Evolutionary conservation across 2,329 filamentous ascomycete genomes (phyloP), one percentile per base, ranked within the genome.

Genomic region (Fusarium sp.): DNA sequence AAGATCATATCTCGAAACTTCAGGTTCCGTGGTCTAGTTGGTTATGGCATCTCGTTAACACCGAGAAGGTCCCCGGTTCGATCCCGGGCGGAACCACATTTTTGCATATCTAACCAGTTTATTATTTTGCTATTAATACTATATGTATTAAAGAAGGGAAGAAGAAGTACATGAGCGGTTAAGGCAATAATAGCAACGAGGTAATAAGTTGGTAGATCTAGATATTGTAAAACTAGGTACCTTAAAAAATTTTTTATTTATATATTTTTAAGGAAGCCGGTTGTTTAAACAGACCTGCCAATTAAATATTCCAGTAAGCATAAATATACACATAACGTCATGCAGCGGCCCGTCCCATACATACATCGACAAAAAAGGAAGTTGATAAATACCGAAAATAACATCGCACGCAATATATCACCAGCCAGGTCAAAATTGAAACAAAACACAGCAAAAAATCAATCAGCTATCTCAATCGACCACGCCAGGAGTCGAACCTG

Each of bases 401-500:
- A 17, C 25, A 9, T 11, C n/a, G 21, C 4, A 31, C n/a, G 21
- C 4, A 31, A 18, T 8, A 35, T 10, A 20, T 29, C 14, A 31
- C 25, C 11, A 20, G 5, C 17, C n/a, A 35, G 15, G 17, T 29
- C 4, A 14, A 13, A 29, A 49, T 21, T 17, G n/a, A 3, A 4
- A 11, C 9, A 39, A 33, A 27, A 47, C 11, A 17, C 18, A 45
- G 62, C 62, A 65, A 56, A 18, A 21, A 25, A 4, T 29, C 25
- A 11, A 47, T 36, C 41, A 58, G 37, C 42, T 23, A 5, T 46
- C 11, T 56, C 5, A 41, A 56, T 58, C 59, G 59, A 63, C 59
- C 59, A 48, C 59, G 59, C 48, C 59, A 63, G 59, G 59, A 63
- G 45, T 64, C 61, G 61, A 64, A 64, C 61, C 61, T 64, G 58